Conservation (phyloP, 2,329 filamentous ascomycete genomes). For the Fonsecaea pedrosoi region DNA sequence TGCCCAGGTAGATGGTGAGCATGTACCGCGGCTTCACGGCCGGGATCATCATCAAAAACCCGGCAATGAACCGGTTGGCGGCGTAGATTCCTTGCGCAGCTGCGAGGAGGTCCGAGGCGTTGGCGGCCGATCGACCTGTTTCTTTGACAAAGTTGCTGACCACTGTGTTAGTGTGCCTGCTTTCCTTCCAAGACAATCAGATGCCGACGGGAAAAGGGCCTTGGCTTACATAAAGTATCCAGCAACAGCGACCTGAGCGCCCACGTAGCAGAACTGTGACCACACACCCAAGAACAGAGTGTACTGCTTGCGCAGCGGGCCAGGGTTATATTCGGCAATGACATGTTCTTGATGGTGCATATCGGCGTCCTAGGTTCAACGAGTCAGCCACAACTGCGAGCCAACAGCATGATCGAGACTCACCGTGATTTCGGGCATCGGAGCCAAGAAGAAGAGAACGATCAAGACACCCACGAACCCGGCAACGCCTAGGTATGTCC, state of each 20-base stretch:
- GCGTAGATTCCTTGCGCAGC: slow-evolving; percentile 67
- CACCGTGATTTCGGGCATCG: slow-evolving; percentile 62
- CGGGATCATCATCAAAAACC: slow-evolving; percentile 60
- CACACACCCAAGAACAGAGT: slow-evolving; percentile 64
- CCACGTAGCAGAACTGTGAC: slow-evolving; percentile 69
- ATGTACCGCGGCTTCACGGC: slow-evolving; percentile 62
- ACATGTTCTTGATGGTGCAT: slow-evolving; percentile 62
- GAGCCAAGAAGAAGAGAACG: slow-evolving; percentile 64
- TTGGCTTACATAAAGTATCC: slow-evolving; percentile 17
- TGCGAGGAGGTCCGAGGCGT: slow-evolving; percentile 61
- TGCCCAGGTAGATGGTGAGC: slow-evolving; percentile 60
- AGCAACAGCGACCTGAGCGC: slow-evolving; percentile 40
- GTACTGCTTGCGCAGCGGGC: slow-evolving; percentile 64
- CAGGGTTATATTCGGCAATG: slow-evolving; percentile 44
- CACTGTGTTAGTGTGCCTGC: neutral
- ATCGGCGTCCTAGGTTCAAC: slow-evolving; percentile 57
- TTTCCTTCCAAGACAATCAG: neutral
- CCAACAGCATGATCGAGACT: neutral
- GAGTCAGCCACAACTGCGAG: neutral
- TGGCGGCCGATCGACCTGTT: slow-evolving; percentile 46
- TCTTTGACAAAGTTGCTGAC: slow-evolving; percentile 58
- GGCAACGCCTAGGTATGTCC: slow-evolving; percentile 69
- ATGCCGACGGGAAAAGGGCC: neutral
- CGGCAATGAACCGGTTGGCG: slow-evolving; percentile 64
- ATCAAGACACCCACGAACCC: slow-evolving; percentile 65